phyloP scores from a whole-genome alignment of 257 asterid genomes.

The Ilex asprella region DNA sequence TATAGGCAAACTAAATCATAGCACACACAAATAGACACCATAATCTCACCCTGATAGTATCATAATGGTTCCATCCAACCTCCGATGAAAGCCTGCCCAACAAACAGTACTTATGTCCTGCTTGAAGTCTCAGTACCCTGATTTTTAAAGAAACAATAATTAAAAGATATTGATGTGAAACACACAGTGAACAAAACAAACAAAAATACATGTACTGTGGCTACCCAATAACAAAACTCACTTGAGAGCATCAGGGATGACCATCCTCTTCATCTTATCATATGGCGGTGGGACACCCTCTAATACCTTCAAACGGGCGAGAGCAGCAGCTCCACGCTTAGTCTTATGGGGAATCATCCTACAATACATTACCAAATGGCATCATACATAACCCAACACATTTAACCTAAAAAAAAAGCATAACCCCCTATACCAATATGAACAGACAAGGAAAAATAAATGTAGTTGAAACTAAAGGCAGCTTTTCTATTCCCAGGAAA shows the following conservation, averaged over 20 bases:
- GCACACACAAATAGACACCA: neutral
- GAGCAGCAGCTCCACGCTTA: conserved; percentile 87
- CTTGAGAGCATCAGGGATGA: conserved; percentile 85
- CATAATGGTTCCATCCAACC: conserved; percentile 92
- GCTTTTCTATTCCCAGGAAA: no score
- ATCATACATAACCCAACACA: neutral
- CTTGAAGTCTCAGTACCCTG: conserved; percentile 90
- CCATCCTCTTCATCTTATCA: conserved; percentile 80
- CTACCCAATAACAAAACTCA: conserved; percentile 18
- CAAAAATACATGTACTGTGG: neutral
- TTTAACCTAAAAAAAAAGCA: no score
- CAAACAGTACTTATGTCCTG: conserved; percentile 73
- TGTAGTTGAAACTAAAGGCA: no score
- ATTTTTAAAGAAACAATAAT: neutral
- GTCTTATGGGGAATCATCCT: conserved; percentile 93
- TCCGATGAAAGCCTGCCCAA: conserved; percentile 84
- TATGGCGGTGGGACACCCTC: conserved; percentile 84
- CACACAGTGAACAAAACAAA: neutral
- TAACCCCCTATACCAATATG: no score
- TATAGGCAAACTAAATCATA: neutral
- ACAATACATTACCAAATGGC: neutral
- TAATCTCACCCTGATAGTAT: conserved; percentile 60
- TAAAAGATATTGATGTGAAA: neutral
- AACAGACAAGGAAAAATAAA: no score
- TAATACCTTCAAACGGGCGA: conserved; percentile 68